These are phyloP conservation scores for Aspergillus sclerotioniger DNA, from an alignment of 495 filamentous ascomycete genomes.

Conservation along the genomic window DNA sequence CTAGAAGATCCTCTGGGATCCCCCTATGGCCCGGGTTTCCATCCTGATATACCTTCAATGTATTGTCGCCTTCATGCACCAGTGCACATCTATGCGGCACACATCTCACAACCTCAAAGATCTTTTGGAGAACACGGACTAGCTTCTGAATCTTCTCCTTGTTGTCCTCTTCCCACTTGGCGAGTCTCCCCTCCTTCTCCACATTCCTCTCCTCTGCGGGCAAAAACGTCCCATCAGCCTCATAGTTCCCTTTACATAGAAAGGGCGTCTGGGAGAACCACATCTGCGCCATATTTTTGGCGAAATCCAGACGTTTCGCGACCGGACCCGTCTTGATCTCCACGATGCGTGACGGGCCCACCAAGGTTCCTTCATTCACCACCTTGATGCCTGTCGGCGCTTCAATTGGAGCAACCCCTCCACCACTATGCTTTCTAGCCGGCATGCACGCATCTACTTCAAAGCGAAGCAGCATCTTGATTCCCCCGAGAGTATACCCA, in stretches of 20 bases:
- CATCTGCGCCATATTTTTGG: background rate
- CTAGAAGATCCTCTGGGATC: background rate
- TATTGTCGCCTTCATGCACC: background rate
- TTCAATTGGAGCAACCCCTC: background rate
- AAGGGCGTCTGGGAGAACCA: slow-evolving; percentile 10
- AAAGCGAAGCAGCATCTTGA: slow-evolving; percentile 1
- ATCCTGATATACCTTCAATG: background rate
- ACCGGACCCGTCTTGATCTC: slow-evolving; percentile 7
- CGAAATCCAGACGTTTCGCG: background rate
- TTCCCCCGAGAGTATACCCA: background rate
- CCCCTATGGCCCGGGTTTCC: background rate
- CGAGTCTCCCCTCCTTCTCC: background rate
- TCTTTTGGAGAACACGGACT: background rate
- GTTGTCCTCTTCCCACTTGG: background rate
- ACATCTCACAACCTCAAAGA: background rate
- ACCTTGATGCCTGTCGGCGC: slow-evolving; percentile 1
- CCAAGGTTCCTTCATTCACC: background rate
- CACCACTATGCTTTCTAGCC: background rate
- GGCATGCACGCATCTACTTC: slow-evolving; percentile 8
- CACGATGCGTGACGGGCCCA: background rate
- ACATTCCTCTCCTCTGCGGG: background rate
- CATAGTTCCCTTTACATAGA: background rate
- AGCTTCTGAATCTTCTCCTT: slow-evolving; percentile 1
- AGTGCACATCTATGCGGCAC: background rate
- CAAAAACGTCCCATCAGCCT: background rate